Base-by-base conservation (phyloP, 495 filamentous ascomycete species). In the Choiromyces venosus region DNA sequence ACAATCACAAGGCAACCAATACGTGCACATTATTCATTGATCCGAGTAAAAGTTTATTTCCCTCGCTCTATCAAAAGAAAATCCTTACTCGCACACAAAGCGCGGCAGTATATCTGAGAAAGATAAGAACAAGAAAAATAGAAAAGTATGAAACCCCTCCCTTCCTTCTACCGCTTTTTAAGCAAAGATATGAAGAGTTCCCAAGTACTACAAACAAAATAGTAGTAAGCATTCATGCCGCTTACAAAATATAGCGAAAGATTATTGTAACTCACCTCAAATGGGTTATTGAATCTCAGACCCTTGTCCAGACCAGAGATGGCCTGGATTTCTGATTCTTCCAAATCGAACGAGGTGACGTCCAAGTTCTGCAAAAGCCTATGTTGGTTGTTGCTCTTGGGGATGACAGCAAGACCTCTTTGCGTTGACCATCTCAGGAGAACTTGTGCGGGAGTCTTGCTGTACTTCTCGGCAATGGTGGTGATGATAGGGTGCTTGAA, bases 381-480 rank as follows among this genome's bases (percentile, higher is more conserved):
- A 81, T 86, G 83, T 75, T 82, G 82, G 72, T 89, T 86, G 79
- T 88, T 92, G 73, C 88, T 91, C 89, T 96, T 97, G 74, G 94
- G 94, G 81, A 98, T 98, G 79, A 97, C 91, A 39, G 93, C 92
- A 69, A 98, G 84, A 35, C 89, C 89, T n/a, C 93, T 86, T 88
- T 97, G 94, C n/a, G 94, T 97, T 56, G 92, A 88, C 94, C 94
- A 98, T 79, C 94, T 86, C 72, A 98, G 86, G 76, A 98, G 85
- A 38, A 97, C 87, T 87, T 98, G 93, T 4, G 92, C 92, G 4
- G 93, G 87, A 25, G 89, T 89, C 85, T 91, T 91, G 79, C 85
- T 84, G 81, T 93, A 84, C 86, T 90, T 92, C 72, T 88, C 82
- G 3, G 93, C 90, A 66, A 93, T 86, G 18, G 72, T 78, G 76